Conservation (phyloP, 1,284 basidiomycete species). For the Apiotrichum siamense region DNA sequence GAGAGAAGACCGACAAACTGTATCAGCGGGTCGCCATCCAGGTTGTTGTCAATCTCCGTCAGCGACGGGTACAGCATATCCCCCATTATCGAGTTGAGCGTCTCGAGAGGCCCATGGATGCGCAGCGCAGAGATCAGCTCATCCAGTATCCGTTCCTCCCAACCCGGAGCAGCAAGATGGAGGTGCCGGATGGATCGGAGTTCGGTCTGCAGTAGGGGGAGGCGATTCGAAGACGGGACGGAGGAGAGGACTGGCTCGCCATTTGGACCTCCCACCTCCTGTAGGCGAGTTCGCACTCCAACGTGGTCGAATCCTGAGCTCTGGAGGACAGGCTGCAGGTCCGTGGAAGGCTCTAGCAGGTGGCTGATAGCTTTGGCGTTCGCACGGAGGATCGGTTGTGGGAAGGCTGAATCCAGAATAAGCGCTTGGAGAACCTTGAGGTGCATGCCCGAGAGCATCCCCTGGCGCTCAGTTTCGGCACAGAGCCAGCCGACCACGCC, state of each 20-base stretch:
- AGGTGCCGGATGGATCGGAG: constrained; percentile 20
- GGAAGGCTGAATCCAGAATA: constrained; percentile 34
- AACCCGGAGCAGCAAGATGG: constrained; percentile 16
- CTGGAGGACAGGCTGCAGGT: constrained; percentile 31
- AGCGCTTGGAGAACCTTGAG: constrained; percentile 43
- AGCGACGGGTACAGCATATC: constrained; percentile 17
- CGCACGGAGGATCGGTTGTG: constrained; percentile 31
- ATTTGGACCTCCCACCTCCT: constrained; percentile 12
- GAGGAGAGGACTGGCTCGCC: constrained; percentile 1
- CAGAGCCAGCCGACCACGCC: constrained; percentile 49
- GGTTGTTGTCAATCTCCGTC: not conserved
- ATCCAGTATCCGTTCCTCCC: constrained; percentile 16
- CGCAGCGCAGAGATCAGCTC: constrained; percentile 8
- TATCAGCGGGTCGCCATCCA: not conserved
- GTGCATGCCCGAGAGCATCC: constrained; percentile 37
- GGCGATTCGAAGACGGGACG: not conserved
- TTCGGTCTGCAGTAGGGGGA: constrained; percentile 14
- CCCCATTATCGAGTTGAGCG: constrained; percentile 9
- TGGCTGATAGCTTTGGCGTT: constrained; percentile 22
- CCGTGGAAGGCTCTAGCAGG: constrained; percentile 27
- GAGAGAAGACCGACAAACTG: constrained; percentile 11
- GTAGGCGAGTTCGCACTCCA: constrained; percentile 23
- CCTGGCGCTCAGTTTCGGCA: constrained; percentile 39
- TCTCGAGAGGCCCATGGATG: constrained; percentile 8
- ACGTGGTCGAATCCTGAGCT: constrained; percentile 33